Conservation (phyloP, 2,329 filamentous ascomycete species). For the Claviceps pazoutovae region DNA sequence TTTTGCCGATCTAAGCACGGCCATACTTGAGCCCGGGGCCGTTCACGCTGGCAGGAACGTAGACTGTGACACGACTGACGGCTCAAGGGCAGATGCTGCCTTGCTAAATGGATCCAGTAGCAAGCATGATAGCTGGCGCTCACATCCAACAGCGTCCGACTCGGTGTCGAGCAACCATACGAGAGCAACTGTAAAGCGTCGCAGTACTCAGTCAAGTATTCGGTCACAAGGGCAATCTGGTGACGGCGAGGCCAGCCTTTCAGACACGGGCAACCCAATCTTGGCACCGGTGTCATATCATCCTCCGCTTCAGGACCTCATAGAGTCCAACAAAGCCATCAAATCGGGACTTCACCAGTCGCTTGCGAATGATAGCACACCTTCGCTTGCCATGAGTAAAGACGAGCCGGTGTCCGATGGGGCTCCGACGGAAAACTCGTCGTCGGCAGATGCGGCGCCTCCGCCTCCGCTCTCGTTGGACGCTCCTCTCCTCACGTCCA, state of each 20-base stretch:
- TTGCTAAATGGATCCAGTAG: constrained; percentile 26
- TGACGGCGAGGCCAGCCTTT: constrained; percentile 20
- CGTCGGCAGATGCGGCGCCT: constrained; percentile 2
- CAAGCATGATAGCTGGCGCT: constrained; percentile 34
- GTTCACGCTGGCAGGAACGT: constrained; percentile 10
- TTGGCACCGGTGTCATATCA: constrained; percentile 36
- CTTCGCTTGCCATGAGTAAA: constrained; percentile 37
- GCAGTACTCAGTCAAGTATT: constrained; percentile 36
- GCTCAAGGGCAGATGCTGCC: constrained; percentile 22
- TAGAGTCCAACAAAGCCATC: constrained; percentile 44
- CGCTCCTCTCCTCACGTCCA: constrained; percentile 17
- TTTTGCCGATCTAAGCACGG: constrained; percentile 10
- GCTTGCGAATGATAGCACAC: constrained; percentile 43
- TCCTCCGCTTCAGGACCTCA: constrained; percentile 45
- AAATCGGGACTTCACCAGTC: constrained; percentile 42
- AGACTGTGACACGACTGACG: constrained; percentile 18
- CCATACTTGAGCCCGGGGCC: constrained; percentile 7
- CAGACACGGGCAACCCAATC: constrained; percentile 46
- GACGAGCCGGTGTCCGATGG: constrained; percentile 32
- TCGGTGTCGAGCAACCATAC: constrained; percentile 26
- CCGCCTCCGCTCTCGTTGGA: constrained; percentile 15
- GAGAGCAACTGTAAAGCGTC: constrained; percentile 23
- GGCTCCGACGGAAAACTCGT: constrained; percentile 10
- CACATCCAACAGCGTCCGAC: constrained; percentile 35
- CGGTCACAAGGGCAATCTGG: constrained; percentile 36